Conservation (phyloP, 805 yeast genomes). For the Saturnispora sanitii region DNA sequence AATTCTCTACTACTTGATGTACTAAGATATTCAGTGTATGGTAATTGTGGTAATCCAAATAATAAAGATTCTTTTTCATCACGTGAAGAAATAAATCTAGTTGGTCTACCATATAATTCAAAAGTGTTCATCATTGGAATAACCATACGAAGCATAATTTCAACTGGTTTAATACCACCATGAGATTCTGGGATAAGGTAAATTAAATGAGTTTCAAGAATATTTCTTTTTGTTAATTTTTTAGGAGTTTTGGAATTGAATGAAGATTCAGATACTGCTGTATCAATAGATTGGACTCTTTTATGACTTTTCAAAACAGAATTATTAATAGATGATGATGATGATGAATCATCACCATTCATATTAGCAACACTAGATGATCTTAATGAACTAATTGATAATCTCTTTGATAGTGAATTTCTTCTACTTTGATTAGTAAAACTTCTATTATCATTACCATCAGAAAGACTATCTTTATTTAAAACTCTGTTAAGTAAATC, state of each 20-base stretch:
- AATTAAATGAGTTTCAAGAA: constrained; percentile 22
- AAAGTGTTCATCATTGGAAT: constrained; percentile 65
- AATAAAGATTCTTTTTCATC: constrained; percentile 44
- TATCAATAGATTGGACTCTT: constrained; percentile 20
- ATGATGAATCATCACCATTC: constrained; percentile 8
- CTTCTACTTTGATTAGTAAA: constrained; percentile 6
- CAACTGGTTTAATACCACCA: constrained; percentile 61
- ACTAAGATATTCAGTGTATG: constrained; percentile 50
- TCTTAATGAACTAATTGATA: constrained; percentile 22
- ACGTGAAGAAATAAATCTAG: constrained; percentile 49
- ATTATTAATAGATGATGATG: constrained; percentile 13
- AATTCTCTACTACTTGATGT: constrained; percentile 24
- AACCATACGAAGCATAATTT: constrained; percentile 60
- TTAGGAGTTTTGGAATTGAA: constrained; percentile 18
- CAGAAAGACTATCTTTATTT: constrained; percentile 5
- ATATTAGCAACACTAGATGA: constrained; percentile 6
- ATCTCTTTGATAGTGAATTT: constrained; percentile 18
- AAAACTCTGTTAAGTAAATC: constrained; percentile 13
- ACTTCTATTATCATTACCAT: constrained; percentile 14
- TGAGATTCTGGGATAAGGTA: constrained; percentile 56
- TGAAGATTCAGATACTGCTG: constrained; percentile 21
- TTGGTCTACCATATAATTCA: constrained; percentile 66
- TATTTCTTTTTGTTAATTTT: constrained; percentile 16
- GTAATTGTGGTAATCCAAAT: constrained; percentile 68
- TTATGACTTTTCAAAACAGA: constrained; percentile 15